Base-by-base conservation (phyloP, 495 filamentous ascomycete genomes). In the Immersiella caudata region DNA sequence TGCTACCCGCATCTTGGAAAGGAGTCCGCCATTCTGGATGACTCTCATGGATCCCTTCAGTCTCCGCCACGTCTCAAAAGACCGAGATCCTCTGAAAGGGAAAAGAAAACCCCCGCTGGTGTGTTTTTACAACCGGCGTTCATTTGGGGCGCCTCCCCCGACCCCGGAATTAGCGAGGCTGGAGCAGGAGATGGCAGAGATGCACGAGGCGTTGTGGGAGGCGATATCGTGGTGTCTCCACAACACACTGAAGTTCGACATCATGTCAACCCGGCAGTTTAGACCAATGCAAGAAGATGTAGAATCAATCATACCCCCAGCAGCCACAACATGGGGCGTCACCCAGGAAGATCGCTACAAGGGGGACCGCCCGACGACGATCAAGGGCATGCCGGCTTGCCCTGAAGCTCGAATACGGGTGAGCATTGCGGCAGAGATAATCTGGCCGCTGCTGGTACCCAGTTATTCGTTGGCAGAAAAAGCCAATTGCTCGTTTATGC, bases 391-490 rank as follows among this genome's bases (percentile, higher is more conserved):
- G 29, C 29, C n/a, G 29, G 29, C 29, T 8, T 33, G 29, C 29
- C 29, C 29, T 3, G 29, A 33, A 33, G 8, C 8, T 8, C 29
- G 29, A 8, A 12, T 46, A 2, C 40, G 8, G 52, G 2, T 55
- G 8, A 12, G 1, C 3, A 11, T 80, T 6, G 60, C 64, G 0
- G 71, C 68, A 22, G 78, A 80, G 62, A 4, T 71, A 20, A 26
- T 80, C 2, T 80, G 77, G 77, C 78, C 78, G 9, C 65, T 80
- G 29, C 29, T 80, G 27, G 60, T 73, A 11, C 70, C 73, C 0
- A 22, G 67, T 9, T 79, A 70, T 27, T 76, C 67, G 12, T 7
- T 54, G 20, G 73, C 71, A 35, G 78, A 80, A 68, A 79, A 79
- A 66, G 29, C 74, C 60, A 33, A 24, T 0, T 29, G 25, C 27